Evolutionary conservation across 352 stramenopile species (phyloP).

Genomic region (Globisporangium polare): DNA sequence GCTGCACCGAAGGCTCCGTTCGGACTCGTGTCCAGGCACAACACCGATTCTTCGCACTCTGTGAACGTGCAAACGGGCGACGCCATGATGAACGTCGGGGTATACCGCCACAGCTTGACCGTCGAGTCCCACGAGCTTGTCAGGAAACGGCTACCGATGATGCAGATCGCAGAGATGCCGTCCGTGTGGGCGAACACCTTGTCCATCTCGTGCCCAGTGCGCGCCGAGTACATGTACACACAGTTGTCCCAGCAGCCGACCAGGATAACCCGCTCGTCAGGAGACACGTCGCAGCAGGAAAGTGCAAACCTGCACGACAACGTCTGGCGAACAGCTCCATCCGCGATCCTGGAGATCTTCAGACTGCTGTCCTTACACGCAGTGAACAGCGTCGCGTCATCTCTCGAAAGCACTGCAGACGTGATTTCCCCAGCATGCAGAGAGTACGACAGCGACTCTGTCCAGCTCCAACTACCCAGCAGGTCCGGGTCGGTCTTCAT

Average conservation of each 20-base stretch:
- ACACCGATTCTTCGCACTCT: conserved; percentile 58
- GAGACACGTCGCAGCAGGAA: conserved; percentile 69
- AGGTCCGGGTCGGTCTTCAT: conserved; percentile 31
- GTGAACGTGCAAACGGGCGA: conserved; percentile 52
- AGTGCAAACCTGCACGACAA: conserved; percentile 35
- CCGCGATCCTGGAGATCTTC: conserved; percentile 38
- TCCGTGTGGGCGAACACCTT: conserved; percentile 62
- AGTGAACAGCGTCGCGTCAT: conserved; percentile 48
- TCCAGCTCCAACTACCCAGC: conserved; percentile 44
- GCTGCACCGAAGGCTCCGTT: conserved; percentile 46
- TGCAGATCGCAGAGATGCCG: conserved; percentile 64
- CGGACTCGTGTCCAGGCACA: conserved; percentile 62
- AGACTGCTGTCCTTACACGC: conserved; percentile 69
- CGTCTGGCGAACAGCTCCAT: conserved; percentile 26
- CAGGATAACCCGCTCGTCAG: conserved; percentile 55
- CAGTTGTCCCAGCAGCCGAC: conserved; percentile 72
- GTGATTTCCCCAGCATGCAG: conserved; percentile 67
- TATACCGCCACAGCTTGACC: conserved; percentile 75
- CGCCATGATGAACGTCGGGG: conserved; percentile 39
- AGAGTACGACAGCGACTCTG: conserved; percentile 27
- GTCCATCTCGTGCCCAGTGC: conserved; percentile 52
- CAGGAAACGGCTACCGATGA: conserved; percentile 51
- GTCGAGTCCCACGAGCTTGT: conserved; percentile 79
- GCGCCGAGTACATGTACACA: conserved; percentile 71
- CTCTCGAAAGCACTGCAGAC: conserved; percentile 48